Conservation (phyloP, 108 stramenopile species). For the Seminavis robusta region DNA sequence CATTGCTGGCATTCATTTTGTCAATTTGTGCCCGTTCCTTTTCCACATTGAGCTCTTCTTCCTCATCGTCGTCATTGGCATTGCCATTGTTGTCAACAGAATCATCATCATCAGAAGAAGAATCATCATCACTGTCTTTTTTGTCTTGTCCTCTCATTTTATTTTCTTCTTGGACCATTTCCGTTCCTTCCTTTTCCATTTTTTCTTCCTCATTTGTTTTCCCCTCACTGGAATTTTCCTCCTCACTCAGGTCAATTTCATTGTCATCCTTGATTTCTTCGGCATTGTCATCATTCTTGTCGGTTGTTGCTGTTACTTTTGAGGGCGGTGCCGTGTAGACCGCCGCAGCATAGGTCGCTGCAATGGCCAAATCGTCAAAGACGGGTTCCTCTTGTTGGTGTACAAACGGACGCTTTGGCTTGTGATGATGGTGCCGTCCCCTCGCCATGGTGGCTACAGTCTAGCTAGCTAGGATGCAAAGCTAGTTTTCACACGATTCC, state of each 20-base stretch:
- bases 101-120: conserved; percentile 5
- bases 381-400: conserved; percentile 22
- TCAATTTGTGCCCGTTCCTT: neutral
- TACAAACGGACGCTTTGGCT: too few species aligned
- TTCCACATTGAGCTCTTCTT: conserved; percentile 1
- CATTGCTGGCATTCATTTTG: neutral
- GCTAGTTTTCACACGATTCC: too few species aligned
- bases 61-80: neutral
- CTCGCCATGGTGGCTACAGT: too few species aligned
- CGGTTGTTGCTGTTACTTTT: neutral
- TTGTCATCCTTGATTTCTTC: conserved; percentile 6
- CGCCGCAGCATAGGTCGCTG: conserved; percentile 39
- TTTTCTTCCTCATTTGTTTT: conserved; percentile 1
- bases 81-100: neutral
- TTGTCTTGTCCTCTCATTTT: neutral
- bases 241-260: conserved; percentile 22
- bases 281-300: neutral
- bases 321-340: conserved; percentile 5
- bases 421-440: too few species aligned
- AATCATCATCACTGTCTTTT: conserved; percentile 12
- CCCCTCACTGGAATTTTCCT: conserved; percentile 3
- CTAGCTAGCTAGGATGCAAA: too few species aligned
- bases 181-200: neutral
- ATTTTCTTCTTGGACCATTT: too few species aligned
- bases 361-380: conserved; percentile 62